Evolutionary conservation across 371 early-diverging fungal genomes (phyloP), one percentile per base, ranked within the genome.

Genomic region (Cokeromyces recurvatus): DNA sequence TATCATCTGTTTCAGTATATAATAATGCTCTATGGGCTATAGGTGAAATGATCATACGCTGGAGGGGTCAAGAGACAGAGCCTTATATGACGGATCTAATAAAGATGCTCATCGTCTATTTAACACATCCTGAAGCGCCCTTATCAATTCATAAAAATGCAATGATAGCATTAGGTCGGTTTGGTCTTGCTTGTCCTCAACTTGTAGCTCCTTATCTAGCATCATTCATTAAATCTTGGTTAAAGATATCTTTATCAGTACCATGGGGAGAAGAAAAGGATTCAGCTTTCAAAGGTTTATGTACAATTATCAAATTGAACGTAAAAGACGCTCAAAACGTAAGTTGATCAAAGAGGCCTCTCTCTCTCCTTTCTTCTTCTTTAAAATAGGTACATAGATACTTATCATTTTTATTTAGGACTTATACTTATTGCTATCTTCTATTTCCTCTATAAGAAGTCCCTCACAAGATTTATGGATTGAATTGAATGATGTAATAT

Each of bases 11-110:
- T 24, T 79, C 82, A 37, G 88, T 89, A 6, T 86, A 86, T 70
- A 97, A 95, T 65, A 97, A 97, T 58, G 95, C 93, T 2, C 75
- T 87, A 8, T 97, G 97, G 97, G 88, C 95, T 2, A 82, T 85
- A 4, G 97, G 95, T 31, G 95, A 95, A 74, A 90, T 96, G 57
- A 86, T 92, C 5, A 73, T 94, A 38, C 79, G 91, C 59, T 79
- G 74, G 41, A n/a, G n/a, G n/a, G 81, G 77, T 36, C 59, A 60
- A 23, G 52, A 59, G 0, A 32, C 38, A 12, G 40, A 31, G 16
- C 37, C 37, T 1, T 43, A 52, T 32, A 16, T 40, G 1, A 39
- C 40, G 24, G 25, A 19, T 17, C 22, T 54, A 12, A 21, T 47
- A 6, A 24, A 52, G 15, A 42, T 44, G 3, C 20, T 46, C 9